phyloP scores from a whole-genome alignment of 148 eudicot genomes.

The Chenopodium berlandieri region DNA sequence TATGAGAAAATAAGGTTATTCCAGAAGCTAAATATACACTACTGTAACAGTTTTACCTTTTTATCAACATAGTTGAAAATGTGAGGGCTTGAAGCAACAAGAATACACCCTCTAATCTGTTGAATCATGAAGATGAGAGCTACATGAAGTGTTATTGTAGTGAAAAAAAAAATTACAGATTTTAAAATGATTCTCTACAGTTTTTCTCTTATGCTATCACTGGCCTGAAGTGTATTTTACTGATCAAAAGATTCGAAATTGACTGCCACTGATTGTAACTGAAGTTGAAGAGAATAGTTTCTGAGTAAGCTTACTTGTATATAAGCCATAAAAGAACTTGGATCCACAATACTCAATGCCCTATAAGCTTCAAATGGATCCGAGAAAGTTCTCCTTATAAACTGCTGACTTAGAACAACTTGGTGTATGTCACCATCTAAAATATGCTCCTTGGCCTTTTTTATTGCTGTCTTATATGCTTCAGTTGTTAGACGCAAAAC shows the following conservation, averaged over 20 bases:
- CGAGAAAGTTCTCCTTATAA: slow-evolving; percentile 81
- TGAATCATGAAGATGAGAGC: background rate
- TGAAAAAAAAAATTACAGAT: background rate
- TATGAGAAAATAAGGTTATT: background rate
- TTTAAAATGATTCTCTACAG: too few relatives aligned
- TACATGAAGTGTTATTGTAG: background rate
- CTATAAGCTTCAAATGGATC: slow-evolving; percentile 96
- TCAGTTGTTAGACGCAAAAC: slow-evolving; percentile 58
- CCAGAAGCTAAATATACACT: background rate
- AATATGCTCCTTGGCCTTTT: slow-evolving; percentile 80
- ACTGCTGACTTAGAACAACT: slow-evolving; percentile 85
- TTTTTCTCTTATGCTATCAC: background rate
- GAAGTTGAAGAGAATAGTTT: background rate
- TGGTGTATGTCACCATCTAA: slow-evolving; percentile 72
- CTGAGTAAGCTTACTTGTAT: slow-evolving; percentile 51
- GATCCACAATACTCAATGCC: slow-evolving; percentile 82
- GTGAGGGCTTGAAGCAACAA: slow-evolving; percentile 98
- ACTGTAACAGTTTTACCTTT: slow-evolving; percentile 37
- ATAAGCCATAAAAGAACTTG: slow-evolving; percentile 96
- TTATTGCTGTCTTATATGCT: slow-evolving; percentile 61
- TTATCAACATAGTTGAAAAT: slow-evolving; percentile 65
- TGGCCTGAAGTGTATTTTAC: background rate
- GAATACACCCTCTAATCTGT: slow-evolving; percentile 82
- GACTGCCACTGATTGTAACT: background rate
- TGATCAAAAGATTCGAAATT: too few relatives aligned